Conservation (phyloP, 2,329 filamentous ascomycete species). For the Talaromyces sp. region DNA sequence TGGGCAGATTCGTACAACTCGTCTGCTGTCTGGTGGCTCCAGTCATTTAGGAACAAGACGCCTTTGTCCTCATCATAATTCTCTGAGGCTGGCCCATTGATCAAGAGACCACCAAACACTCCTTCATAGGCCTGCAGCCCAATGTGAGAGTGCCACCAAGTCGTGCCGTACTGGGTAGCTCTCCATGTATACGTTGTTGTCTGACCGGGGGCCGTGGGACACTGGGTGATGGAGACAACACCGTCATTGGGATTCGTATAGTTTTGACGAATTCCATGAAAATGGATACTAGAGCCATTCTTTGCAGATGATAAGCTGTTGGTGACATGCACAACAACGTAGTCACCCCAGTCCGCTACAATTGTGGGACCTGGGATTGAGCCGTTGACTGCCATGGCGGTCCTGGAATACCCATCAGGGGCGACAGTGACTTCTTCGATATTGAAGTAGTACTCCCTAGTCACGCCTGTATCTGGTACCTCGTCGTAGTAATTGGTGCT, state of each 20-base stretch:
- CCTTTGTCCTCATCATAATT: constrained; percentile 36
- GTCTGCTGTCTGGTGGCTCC: constrained; percentile 22
- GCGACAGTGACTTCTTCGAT: constrained; percentile 19
- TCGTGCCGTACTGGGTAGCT: constrained; percentile 33
- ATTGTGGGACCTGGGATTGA: constrained; percentile 30
- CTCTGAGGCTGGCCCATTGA: constrained; percentile 35
- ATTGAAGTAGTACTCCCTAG: constrained; percentile 26
- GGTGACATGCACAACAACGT: constrained; percentile 21
- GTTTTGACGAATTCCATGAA: constrained; percentile 33
- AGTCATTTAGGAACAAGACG: constrained; percentile 31
- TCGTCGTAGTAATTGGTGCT: constrained; percentile 10
- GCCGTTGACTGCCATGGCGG: constrained; percentile 28
- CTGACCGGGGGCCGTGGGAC: constrained; percentile 31
- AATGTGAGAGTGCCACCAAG: constrained; percentile 33
- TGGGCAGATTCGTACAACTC: constrained; percentile 18
- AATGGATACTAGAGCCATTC: constrained; percentile 12
- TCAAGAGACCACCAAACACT: constrained; percentile 55
- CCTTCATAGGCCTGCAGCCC: constrained; percentile 46
- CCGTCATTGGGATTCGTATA: constrained; percentile 29
- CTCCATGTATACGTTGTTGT: constrained; percentile 34
- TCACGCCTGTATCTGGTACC: constrained; percentile 20
- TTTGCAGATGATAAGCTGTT: constrained; percentile 13
- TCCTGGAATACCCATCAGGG: constrained; percentile 25
- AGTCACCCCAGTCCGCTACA: constrained; percentile 32
- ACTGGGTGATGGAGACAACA: constrained; percentile 32